These are phyloP conservation scores for Penicillium sp. DNA, from an alignment of 2,329 filamentous ascomycete species.

Conservation along the genomic window DNA sequence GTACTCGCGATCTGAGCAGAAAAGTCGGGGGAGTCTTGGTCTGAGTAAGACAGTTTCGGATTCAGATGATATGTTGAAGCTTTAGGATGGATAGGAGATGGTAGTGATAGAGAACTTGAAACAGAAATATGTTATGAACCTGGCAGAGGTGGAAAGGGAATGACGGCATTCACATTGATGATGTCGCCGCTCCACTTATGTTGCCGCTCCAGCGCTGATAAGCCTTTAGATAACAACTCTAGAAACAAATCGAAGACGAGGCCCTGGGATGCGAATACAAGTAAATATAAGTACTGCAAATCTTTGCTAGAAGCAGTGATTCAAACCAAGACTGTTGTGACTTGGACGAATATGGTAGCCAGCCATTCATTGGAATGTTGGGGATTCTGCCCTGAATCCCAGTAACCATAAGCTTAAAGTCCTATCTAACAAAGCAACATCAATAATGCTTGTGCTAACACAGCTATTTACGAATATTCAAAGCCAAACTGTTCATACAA, in stretches of 20 bases:
- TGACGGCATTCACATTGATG: conserved; percentile 19
- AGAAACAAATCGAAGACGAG: neutral
- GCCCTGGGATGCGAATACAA: neutral
- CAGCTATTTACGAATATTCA: neutral
- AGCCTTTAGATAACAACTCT: conserved; percentile 7
- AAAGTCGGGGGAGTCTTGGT: neutral
- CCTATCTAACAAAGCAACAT: neutral
- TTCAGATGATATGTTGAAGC: neutral
- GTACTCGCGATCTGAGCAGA: neutral
- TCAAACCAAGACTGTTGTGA: neutral
- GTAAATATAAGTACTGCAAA: neutral
- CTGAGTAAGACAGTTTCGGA: neutral
- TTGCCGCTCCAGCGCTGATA: conserved; percentile 15
- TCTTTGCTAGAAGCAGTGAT: neutral
- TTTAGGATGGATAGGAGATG: neutral
- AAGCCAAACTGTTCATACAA: neutral
- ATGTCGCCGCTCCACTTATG: conserved; percentile 21
- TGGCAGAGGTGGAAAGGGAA: conserved; percentile 6
- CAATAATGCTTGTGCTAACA: neutral
- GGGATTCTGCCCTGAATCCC: neutral
- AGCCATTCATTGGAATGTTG: conserved; percentile 6
- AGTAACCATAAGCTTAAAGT: neutral
- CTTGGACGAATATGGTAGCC: neutral
- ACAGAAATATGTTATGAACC: neutral
- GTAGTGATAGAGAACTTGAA: neutral